These are phyloP conservation scores for Aspergillus ustus DNA, from an alignment of 2,329 filamentous ascomycete genomes.

Conservation along the genomic window DNA sequence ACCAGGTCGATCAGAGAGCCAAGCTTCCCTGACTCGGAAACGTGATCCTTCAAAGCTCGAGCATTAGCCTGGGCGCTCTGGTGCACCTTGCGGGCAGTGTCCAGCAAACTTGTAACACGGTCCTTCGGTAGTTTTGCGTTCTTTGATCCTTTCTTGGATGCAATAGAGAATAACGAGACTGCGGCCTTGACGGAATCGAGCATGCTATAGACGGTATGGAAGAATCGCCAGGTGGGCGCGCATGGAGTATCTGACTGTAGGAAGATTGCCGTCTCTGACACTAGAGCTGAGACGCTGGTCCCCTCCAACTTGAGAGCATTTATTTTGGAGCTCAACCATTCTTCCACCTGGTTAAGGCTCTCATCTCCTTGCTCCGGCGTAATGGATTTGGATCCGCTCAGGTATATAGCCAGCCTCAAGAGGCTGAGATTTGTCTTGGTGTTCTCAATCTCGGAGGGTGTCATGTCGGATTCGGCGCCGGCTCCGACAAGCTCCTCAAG, in stretches of 20 bases:
- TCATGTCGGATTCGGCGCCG: slow-evolving; percentile 38
- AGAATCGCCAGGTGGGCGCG: slow-evolving; percentile 47
- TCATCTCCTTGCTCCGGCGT: slow-evolving; percentile 35
- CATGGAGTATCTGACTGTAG: slow-evolving; percentile 30
- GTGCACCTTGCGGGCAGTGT: slow-evolving; percentile 32
- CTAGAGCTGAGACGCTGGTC: slow-evolving; percentile 25
- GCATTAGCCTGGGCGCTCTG: slow-evolving; percentile 42
- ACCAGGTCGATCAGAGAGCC: slow-evolving; percentile 47
- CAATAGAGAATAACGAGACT: slow-evolving; percentile 37
- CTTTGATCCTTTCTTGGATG: slow-evolving; percentile 39
- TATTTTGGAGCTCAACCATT: slow-evolving; percentile 36
- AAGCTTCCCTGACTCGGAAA: slow-evolving; percentile 48
- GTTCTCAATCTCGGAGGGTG: slow-evolving; percentile 39
- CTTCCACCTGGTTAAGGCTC: slow-evolving; percentile 35
- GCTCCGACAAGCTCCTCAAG: slow-evolving; percentile 32
- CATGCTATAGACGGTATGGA: slow-evolving; percentile 44
- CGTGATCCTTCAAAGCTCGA: slow-evolving; percentile 41
- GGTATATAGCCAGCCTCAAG: slow-evolving; percentile 37
- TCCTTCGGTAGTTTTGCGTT: slow-evolving; percentile 39
- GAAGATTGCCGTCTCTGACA: slow-evolving; percentile 31
- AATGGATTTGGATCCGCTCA: slow-evolving; percentile 40
- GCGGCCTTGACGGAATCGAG: slow-evolving; percentile 49
- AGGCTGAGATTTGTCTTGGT: slow-evolving; percentile 39
- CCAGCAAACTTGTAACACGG: slow-evolving; percentile 35
- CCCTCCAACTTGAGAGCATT: slow-evolving; percentile 28